Evolutionary conservation across 2,329 filamentous ascomycete species (phyloP), one percentile per base, ranked within the genome.

Genomic region (Herpotrichia juniperi): DNA sequence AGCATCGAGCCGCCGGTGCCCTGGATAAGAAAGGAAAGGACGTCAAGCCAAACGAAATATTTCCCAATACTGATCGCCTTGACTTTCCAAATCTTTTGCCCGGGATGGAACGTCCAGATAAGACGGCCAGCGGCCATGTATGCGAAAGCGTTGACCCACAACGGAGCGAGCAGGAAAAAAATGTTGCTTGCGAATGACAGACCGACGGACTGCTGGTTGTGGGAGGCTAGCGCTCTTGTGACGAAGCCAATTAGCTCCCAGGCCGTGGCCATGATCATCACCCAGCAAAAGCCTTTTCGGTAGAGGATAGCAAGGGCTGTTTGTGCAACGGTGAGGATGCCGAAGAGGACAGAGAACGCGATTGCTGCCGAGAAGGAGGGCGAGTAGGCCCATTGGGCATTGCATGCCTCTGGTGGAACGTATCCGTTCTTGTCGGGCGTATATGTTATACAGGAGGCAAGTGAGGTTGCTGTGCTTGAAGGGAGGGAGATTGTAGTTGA

Each of bases 21-120:
- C 54, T 81, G 79, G 8, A 81, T 64, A 17, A 81, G 26, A 58
- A 81, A 81, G 6, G 76, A 64, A 10, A 75, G 34, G 26, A 81
- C 68, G 50, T 81, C 78, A 5, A 78, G 68, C 50, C 69, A 68
- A 16, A 81, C 77, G 45, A 80, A 81, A 51, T 76, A 69, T 19
- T 66, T 68, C 2, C 71, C 75, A 14, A 78, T 69, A 14, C 67
- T 66, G 7, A 62, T 62, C 0, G 75, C 74, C 17, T 74, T 70
- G 51, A 79, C 64, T 1, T 66, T 54, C 28, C 57, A 66, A 2
- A 78, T 52, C n/a, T 53, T 62, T n/a, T 67, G 63, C 1, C 64
- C 59, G 0, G 72, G 67, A 3, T 73, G 61, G 54, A 73, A 76
- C 51, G 69, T 74, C 49, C 72, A 70, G 21, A 79, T 69, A 58